phyloP scores from a whole-genome alignment of 805 yeast species.

The Lachancea thermotolerans region DNA sequence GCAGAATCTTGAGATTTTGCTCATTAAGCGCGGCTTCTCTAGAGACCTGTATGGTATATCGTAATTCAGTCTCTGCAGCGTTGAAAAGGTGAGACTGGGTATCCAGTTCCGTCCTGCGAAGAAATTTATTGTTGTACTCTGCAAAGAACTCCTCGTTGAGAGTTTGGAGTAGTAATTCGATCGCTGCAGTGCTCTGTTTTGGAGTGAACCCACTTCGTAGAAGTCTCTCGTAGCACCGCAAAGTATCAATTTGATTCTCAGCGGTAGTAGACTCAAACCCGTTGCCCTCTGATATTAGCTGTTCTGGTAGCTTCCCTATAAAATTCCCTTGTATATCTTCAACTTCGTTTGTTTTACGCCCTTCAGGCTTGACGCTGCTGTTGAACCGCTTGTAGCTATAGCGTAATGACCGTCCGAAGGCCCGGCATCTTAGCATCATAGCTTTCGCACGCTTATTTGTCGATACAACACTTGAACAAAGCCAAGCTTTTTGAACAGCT shows the following conservation, averaged over 20 bases:
- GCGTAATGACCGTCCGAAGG: too few species aligned
- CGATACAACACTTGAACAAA: neutral
- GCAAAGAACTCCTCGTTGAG: conserved; percentile 37
- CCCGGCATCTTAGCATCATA: too few species aligned
- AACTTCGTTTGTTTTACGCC: neutral
- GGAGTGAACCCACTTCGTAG: conserved; percentile 18
- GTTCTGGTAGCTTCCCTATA: conserved; percentile 26
- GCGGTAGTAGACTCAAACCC: conserved; percentile 26
- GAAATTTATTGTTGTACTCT: conserved; percentile 33
- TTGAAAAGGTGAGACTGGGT: conserved; percentile 85
- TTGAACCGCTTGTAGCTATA: neutral
- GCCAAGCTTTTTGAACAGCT: neutral
- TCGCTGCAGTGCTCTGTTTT: conserved; percentile 20
- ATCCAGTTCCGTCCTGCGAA: conserved; percentile 57
- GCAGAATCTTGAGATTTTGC: conserved; percentile 57
- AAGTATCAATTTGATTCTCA: conserved; percentile 27
- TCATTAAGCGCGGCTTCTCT: conserved; percentile 66
- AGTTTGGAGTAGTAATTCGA: conserved; percentile 31
- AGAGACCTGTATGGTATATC: conserved; percentile 67
- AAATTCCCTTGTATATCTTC: conserved; percentile 6
- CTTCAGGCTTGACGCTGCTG: neutral
- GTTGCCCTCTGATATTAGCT: conserved; percentile 25
- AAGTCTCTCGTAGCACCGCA: conserved; percentile 16
- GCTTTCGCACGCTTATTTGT: neutral
- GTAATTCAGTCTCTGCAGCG: conserved; percentile 83